Evolutionary conservation across 768 basidiomycete species (phyloP), one percentile per base, ranked within the genome.

Genomic region (Pulveroboletus sp.): DNA sequence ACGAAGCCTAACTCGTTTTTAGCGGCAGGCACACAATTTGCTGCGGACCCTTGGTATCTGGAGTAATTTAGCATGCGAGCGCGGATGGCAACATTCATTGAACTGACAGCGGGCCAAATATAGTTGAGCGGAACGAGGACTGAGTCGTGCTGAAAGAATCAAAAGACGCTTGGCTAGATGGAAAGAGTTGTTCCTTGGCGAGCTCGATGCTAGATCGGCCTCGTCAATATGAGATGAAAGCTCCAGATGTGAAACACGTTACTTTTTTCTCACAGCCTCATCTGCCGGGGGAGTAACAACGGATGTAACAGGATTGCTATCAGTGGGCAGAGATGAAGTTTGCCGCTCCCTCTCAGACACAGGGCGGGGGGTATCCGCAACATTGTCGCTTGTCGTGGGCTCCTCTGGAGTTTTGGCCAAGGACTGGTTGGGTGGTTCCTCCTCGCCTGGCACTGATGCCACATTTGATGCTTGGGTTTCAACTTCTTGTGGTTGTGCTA

Each of bases 21-120:
- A 43, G 37, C 3, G 17, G 8, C 19, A 1, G 50, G 25, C 0
- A 9, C 12, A 49, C 41, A 24, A 40, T 45, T 53, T 12, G 40
- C 33, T 9, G 53, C 41, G 16, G 39, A 32, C 3, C 64, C 64
- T 49, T 66, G 65, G 38, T 66, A 65, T 53, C 64, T 65, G 9
- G 25, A 20, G 16, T 38, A 33, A 14, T 45, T 63, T 31, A 62
- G 35, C 11, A 42, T n/a, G n/a, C n/a, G 9, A 13, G 34, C 13
- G 12, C 12, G 40, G 2, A 36, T 24, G 27, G 41, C 5, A 33
- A 40, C 19, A 23, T 35, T 43, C 57, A 41, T 33, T 37, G 42
- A 49, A 70, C 82, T 56, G 46, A 84, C 84, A 84, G 61, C 44
- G 81, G 80, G 19, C 82, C 83, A 55, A 86, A 86, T 23, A 86